phyloP scores from a whole-genome alignment of 2,329 filamentous ascomycete species.

The Aspergillus hortae region DNA sequence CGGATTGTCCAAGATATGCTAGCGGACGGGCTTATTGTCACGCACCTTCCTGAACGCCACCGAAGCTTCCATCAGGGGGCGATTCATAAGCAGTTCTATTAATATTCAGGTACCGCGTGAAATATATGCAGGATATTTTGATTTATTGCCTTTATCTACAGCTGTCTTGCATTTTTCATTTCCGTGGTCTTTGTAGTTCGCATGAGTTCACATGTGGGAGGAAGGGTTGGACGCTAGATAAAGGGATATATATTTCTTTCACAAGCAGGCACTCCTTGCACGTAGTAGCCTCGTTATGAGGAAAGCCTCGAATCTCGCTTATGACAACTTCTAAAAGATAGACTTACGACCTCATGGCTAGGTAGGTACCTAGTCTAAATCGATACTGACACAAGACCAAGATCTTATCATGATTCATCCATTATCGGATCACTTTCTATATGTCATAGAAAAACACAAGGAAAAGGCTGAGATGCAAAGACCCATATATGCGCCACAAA shows the following conservation, averaged over 20 bases:
- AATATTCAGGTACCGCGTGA: not conserved
- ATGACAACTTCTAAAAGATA: not conserved
- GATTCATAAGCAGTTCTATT: not conserved
- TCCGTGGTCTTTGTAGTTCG: too few relatives aligned
- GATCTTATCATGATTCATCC: not conserved
- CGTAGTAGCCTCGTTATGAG: too few relatives aligned
- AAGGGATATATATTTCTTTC: too few relatives aligned
- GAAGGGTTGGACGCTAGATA: too few relatives aligned
- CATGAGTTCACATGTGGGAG: too few relatives aligned
- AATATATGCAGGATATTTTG: not conserved
- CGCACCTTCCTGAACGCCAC: slow-evolving; percentile 1
- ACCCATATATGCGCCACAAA: slow-evolving; percentile 18
- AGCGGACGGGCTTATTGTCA: not conserved
- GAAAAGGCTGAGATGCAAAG: slow-evolving; percentile 13
- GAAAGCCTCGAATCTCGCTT: too few relatives aligned
- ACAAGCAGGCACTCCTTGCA: too few relatives aligned
- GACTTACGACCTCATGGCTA: not conserved
- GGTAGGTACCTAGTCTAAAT: too few relatives aligned
- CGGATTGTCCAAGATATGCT: not conserved
- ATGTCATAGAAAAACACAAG: slow-evolving; percentile 1
- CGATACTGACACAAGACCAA: too few relatives aligned
- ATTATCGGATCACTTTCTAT: not conserved
- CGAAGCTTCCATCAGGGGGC: not conserved
- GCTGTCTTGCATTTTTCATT: too few relatives aligned
- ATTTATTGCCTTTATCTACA: too few relatives aligned